Evolutionary conservation across 2,329 filamentous ascomycete species (phyloP), one percentile per base, ranked within the genome.

Genomic region (Hypocreales sp.): DNA sequence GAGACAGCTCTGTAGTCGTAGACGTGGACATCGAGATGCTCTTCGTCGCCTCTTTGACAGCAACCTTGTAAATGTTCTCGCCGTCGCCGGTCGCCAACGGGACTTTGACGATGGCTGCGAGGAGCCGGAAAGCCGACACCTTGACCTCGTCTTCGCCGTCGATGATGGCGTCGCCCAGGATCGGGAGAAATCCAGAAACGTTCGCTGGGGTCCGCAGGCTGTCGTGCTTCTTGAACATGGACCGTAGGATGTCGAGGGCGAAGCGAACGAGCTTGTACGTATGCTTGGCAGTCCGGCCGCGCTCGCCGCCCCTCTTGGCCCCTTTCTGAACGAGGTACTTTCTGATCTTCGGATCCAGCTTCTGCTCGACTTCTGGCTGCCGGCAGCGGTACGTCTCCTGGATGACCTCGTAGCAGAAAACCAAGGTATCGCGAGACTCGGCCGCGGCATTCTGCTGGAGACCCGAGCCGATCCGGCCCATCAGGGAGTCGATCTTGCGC

Each of bases 381-480:
- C 65, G 61, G 31, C 67, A 69, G 33, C 69, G 70, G 50, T 93
- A 92, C 1, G 82, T 79, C 35, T 86, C 77, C 45, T 92, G 80
- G 22, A 95, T 80, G 25, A 95, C 68, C 49, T 95, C 83, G 47
- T 93, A 95, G 48, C 86, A 93, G 51, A 98, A 94, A 0, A 93
- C 59, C n/a, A 98, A 58, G 22, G 87, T 75, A 38, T 93, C 82
- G 26, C 78, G 73, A 40, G 73, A 81, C 36, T 79, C 73, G 0
- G 82, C 76, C 0, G 74, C 76, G 4, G 78, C 64, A 40, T 98
- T 98, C 36, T 80, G 76, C 16, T 92, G 53, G 4, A 98, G 61
- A 18, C 90, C 92, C 7, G 79, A 67, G 2, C 80, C 77, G 28
- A 98, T 79, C 28, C 90, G 75, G 27, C 77, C 69, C 30, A 98